Evolutionary conservation across 177 flowering plant genomes (phyloP).

Genomic region (Telopea speciosissima): DNA sequence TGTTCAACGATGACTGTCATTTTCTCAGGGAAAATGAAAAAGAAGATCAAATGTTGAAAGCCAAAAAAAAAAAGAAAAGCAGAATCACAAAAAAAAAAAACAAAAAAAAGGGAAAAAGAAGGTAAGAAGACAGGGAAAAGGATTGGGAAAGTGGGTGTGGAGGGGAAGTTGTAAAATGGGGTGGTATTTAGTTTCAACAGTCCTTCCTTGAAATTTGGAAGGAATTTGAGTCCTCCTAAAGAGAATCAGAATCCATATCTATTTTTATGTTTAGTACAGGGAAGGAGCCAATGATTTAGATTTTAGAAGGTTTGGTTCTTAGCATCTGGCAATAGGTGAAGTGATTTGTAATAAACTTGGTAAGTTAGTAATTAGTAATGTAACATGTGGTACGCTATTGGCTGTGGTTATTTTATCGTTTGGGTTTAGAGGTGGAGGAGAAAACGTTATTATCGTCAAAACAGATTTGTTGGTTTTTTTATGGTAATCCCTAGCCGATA

Average conservation of each 20-base stretch:
- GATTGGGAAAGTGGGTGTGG: not conserved
- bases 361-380: no score
- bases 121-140: not conserved
- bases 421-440: no score
- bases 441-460: no score
- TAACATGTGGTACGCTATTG: no score
- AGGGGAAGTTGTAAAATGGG: not conserved
- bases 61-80: not conserved
- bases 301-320: no score
- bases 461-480: no score
- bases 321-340: no score
- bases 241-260: not conserved
- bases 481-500: no score
- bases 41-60: no score
- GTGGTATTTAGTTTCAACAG: conserved; percentile 12
- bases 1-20: conserved; percentile 61
- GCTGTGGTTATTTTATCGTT: no score
- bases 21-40: not conserved
- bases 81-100: not conserved
- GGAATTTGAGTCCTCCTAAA: not conserved
- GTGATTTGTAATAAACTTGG: no score
- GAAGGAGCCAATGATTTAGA: no score
- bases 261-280: not conserved
- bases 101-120: not conserved
- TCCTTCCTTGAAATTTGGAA: not conserved